Evolutionary conservation across 768 basidiomycete species (phyloP).

Genomic region (Leccinum subgranulosum): DNA sequence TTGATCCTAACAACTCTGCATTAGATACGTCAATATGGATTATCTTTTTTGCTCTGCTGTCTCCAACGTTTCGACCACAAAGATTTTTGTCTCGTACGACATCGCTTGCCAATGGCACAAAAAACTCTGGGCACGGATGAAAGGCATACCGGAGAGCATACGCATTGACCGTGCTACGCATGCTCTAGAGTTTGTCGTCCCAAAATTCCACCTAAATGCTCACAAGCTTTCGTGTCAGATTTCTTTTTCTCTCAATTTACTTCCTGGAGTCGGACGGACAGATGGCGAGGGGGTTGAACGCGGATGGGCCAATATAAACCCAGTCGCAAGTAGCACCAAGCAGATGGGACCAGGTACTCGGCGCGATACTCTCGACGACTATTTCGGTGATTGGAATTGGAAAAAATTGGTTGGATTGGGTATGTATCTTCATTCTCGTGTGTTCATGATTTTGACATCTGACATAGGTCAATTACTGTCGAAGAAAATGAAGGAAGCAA

Average conservation of each 20-base stretch:
- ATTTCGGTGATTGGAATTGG: conserved; percentile 23
- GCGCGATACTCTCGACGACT: conserved; percentile 36
- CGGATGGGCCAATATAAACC: conserved; percentile 28
- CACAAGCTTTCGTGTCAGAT: conserved; percentile 31
- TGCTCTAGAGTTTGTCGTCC: conserved; percentile 20
- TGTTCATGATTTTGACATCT: background rate
- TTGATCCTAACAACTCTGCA: background rate
- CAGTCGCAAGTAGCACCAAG: background rate
- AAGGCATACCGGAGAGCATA: background rate
- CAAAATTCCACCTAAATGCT: conserved; percentile 36
- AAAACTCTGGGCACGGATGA: background rate
- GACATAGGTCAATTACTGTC: background rate
- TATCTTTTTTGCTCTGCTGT: background rate
- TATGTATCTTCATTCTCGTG: background rate
- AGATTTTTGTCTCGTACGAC: background rate
- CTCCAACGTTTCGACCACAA: background rate
- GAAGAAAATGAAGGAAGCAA: background rate
- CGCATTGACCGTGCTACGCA: background rate
- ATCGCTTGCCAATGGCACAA: too few species aligned
- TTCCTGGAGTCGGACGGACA: background rate
- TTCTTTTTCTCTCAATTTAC: conserved; percentile 31
- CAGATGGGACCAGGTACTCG: conserved; percentile 36
- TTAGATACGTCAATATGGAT: background rate
- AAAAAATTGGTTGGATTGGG: background rate
- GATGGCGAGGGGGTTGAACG: conserved; percentile 36